Base-by-base conservation (phyloP, 345 rosid genomes). In the Laguncularia racemosa region DNA sequence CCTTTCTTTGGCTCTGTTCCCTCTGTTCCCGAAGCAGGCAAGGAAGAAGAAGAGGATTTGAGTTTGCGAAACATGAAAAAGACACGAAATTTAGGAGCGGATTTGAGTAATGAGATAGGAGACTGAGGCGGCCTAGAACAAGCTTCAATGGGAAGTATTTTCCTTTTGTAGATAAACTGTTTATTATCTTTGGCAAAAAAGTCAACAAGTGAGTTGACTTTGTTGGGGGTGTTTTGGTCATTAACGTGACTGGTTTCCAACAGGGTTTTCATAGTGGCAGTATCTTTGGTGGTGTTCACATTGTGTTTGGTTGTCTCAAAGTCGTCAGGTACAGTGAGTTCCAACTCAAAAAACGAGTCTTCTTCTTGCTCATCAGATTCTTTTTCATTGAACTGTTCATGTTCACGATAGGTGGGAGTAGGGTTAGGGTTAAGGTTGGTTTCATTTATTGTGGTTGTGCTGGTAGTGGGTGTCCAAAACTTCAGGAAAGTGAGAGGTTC, bases 271-370 rank as follows among this genome's bases (percentile, higher is more conserved):
- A 9, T 33, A 6, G 40, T 33, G 9, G 40, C 9, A 33, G 40
- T 33, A 33, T 33, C 40, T 33, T 33, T 33, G 40, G 40, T 33
- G 40, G 40, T 33, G 40, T 33, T 33, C 16, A 61, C 20, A 17
- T 55, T 59, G 68, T 45, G 51, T 44, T 56, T 50, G 13, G 43
- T 64, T 40, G 45, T 50, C 67, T 74, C 73, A 62, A 53, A 56
- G 47, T 71, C 79, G 40, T 6, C 7, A 47, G 81, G 73, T 18
- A 78, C 78, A 70, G 92, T 66, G 53, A 92, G 82, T 75, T 92
- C 86, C 61, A 92, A 64, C 59, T 92, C 98, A 66, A 89, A 81
- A 77, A 86, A 89, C 0, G 96, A 89, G 59, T 92, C 98, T 3
- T 92, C 98, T 50, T 72, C 98, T 55, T 86, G 92, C 0, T 66